Conservation (phyloP, 805 yeast species). For the Wickerhamiella cacticola region DNA sequence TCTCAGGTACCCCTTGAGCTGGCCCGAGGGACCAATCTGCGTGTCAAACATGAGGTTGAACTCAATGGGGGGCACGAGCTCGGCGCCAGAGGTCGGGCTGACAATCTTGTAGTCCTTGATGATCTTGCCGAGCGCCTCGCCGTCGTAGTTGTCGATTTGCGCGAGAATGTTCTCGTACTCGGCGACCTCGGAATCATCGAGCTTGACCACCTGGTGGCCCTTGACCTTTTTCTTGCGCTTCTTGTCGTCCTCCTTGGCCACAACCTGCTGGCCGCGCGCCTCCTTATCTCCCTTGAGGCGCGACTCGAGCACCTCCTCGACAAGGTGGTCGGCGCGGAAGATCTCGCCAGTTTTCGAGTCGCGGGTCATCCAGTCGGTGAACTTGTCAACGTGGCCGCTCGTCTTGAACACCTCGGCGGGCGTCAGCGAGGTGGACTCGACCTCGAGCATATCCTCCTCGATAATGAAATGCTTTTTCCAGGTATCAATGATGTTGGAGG, state of each 20-base stretch:
- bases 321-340: constrained; percentile 95
- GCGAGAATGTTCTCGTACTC: constrained; percentile 85
- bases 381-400: constrained; percentile 98
- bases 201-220: constrained; percentile 78
- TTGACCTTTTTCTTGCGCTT: constrained; percentile 88
- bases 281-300: constrained; percentile 94
- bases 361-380: constrained; percentile 98
- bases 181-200: constrained; percentile 63
- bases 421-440: constrained; percentile 94
- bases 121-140: constrained; percentile 80
- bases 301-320: constrained; percentile 93
- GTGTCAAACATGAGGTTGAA: constrained; percentile 99
- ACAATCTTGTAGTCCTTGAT: constrained; percentile 71
- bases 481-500: constrained; percentile 83
- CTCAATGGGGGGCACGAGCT: constrained; percentile 80
- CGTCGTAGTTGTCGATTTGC: constrained; percentile 84
- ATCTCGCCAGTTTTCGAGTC: constrained; percentile 95
- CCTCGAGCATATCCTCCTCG: constrained; percentile 98
- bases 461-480: constrained; percentile 97
- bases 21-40: constrained; percentile 97
- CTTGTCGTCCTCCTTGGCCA: constrained; percentile 58
- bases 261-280: constrained; percentile 71
- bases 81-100: constrained; percentile 83
- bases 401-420: constrained; percentile 97
- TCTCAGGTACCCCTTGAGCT: constrained; percentile 84